phyloP scores from a whole-genome alignment of 108 stramenopile genomes.

The Skeletonema menzelii region DNA sequence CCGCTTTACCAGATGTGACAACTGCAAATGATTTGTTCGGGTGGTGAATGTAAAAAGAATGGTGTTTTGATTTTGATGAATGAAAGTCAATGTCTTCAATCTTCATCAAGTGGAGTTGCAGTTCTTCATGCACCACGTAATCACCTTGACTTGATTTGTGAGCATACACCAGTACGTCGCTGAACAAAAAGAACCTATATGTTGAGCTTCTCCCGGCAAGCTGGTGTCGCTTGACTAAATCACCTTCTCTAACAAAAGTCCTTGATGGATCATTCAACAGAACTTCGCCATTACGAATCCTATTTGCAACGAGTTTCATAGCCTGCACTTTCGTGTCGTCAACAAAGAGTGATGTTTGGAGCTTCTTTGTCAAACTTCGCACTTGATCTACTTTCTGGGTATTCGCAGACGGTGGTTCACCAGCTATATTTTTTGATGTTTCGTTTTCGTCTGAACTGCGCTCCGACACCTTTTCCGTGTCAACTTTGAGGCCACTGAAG shows the following conservation, averaged over 20 bases:
- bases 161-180: conserved; percentile 63
- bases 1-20: conserved; percentile 46
- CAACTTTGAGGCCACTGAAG: conserved; percentile 54
- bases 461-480: conserved; percentile 9
- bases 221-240: conserved; percentile 81
- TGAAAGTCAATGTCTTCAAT: conserved; percentile 63
- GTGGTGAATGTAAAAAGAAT: conserved; percentile 86
- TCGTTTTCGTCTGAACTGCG: not conserved
- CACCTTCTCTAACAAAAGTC: conserved; percentile 81
- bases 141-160: conserved; percentile 43
- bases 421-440: not conserved
- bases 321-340: conserved; percentile 53
- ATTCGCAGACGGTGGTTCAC: conserved; percentile 29
- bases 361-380: conserved; percentile 51
- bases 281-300: conserved; percentile 75
- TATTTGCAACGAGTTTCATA: conserved; percentile 63
- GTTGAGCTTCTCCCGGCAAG: conserved; percentile 70
- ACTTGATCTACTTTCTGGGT: conserved; percentile 61
- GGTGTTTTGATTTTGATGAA: conserved; percentile 46
- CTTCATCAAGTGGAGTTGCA: conserved; percentile 86
- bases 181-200: conserved; percentile 94
- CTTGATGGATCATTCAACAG: conserved; percentile 83
- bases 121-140: conserved; percentile 81
- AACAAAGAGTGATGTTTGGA: conserved; percentile 48
- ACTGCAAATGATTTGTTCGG: conserved; percentile 92